phyloP scores from a whole-genome alignment of 345 rosid genomes.

The Crucihimalaya himalaica region DNA sequence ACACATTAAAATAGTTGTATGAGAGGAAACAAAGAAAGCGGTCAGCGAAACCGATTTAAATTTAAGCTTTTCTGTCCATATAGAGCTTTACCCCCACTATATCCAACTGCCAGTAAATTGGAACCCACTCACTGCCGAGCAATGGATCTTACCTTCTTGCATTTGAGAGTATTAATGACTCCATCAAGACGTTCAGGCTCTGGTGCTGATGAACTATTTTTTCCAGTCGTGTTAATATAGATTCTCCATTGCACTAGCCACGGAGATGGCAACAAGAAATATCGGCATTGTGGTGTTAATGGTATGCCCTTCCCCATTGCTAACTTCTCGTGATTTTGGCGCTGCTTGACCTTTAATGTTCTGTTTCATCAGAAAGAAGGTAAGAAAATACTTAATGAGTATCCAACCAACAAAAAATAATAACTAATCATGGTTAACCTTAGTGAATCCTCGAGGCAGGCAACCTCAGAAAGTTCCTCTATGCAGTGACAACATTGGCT shows the following conservation, averaged over 20 bases:
- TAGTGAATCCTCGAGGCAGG: slow-evolving; percentile 76
- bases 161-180: slow-evolving; percentile 63
- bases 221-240: slow-evolving; percentile 70
- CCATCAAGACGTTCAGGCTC: slow-evolving; percentile 74
- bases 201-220: slow-evolving; percentile 56
- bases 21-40: slow-evolving; percentile 22
- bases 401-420: slow-evolving; percentile 6
- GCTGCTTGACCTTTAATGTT: slow-evolving; percentile 75
- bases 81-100: slow-evolving; percentile 12
- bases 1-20: not conserved
- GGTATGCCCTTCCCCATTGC: slow-evolving; percentile 67
- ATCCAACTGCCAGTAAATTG: slow-evolving; percentile 18
- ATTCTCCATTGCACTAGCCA: slow-evolving; percentile 90
- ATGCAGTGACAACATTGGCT: slow-evolving; percentile 71
- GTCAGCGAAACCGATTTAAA: not conserved
- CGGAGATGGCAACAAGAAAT: slow-evolving; percentile 76
- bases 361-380: slow-evolving; percentile 54
- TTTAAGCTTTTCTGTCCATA: slow-evolving; percentile 2
- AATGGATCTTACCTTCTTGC: slow-evolving; percentile 72
- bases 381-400: slow-evolving; percentile 30
- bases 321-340: slow-evolving; percentile 86
- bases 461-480: slow-evolving; percentile 83
- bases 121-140: slow-evolving; percentile 5
- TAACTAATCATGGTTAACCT: slow-evolving; percentile 56
- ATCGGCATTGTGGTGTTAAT: slow-evolving; percentile 54